Conservation (phyloP, 108 stramenopile genomes). For the Asterionellopsis glacialis region DNA sequence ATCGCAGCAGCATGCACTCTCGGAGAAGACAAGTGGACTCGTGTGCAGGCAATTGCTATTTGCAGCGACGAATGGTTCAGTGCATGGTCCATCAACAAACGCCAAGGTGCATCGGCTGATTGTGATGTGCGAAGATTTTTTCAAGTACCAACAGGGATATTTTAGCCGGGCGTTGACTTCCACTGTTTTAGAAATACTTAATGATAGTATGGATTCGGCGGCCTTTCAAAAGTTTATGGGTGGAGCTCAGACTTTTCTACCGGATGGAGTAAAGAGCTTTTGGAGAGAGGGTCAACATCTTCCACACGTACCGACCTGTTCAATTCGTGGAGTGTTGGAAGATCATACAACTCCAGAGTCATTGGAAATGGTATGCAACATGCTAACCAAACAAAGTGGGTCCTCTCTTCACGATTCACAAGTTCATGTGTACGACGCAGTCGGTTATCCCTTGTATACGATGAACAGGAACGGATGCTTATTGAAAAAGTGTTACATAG, state of each 20-base stretch:
- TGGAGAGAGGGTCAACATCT: conserved; percentile 87
- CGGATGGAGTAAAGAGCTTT: conserved; percentile 70
- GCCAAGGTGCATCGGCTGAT: conserved; percentile 76
- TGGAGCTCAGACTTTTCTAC: conserved; percentile 67
- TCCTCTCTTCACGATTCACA: conserved; percentile 80
- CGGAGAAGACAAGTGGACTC: conserved; percentile 35
- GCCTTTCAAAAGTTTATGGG: conserved; percentile 84
- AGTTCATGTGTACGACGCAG: conserved; percentile 86
- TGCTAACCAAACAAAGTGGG: conserved; percentile 83
- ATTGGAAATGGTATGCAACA: conserved; percentile 74
- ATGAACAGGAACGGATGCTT: conserved; percentile 73
- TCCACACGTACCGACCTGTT: conserved; percentile 76
- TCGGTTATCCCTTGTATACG: conserved; percentile 79
- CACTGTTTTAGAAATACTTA: conserved; percentile 56
- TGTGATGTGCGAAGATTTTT: conserved; percentile 78
- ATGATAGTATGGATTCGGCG: conserved; percentile 61
- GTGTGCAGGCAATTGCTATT: conserved; percentile 82
- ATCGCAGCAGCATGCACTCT: conserved; percentile 56
- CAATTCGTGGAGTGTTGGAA: conserved; percentile 76
- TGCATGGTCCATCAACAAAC: conserved; percentile 78
- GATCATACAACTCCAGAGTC: conserved; percentile 84
- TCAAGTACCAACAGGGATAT: conserved; percentile 89
- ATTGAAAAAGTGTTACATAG: conserved; percentile 63
- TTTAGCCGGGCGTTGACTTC: conserved; percentile 75
- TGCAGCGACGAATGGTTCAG: conserved; percentile 83